A percentile compares a stretch with the other conserved stretches of the same genome.
phyloP scores from a whole-genome alignment of 73 alveolate genomes.

The Loxodes magnus region DNA sequence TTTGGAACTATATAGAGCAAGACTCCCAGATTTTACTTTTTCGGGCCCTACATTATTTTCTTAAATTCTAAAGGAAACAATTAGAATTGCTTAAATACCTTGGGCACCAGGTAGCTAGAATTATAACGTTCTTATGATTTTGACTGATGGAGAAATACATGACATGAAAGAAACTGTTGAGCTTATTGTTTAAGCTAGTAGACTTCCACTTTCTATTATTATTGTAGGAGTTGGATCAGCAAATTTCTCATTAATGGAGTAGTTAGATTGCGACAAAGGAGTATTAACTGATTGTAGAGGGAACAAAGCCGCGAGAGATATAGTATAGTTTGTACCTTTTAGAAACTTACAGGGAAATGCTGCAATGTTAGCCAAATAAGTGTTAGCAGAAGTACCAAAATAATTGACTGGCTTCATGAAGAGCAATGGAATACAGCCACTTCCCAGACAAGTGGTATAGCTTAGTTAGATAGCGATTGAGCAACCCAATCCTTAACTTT shows the following conservation, averaged over 20 bases:
- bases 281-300: slow-evolving; percentile 26
- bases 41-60: slow-evolving; percentile 78
- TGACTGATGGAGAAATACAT: slow-evolving; percentile 84
- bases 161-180: slow-evolving; percentile 71
- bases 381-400: slow-evolving; percentile 86
- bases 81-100: slow-evolving; percentile 34
- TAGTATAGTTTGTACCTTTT: slow-evolving; percentile 75
- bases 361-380: slow-evolving; percentile 74
- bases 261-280: slow-evolving; percentile 61
- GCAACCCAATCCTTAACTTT: too few species aligned
- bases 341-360: slow-evolving; percentile 53
- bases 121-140: slow-evolving; percentile 39
- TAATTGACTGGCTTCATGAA: slow-evolving; percentile 33
- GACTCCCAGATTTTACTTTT: slow-evolving; percentile 29
- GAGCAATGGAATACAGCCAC: too few species aligned
- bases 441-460: too few species aligned
- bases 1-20: slow-evolving; percentile 30
- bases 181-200: slow-evolving; percentile 56
- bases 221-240: slow-evolving; percentile 71
- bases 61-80: slow-evolving; percentile 34
- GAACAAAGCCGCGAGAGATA: slow-evolving; percentile 58
- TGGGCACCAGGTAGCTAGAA: slow-evolving; percentile 17
- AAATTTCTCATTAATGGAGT: slow-evolving; percentile 59
- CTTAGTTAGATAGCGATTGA: too few species aligned
- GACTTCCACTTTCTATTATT: slow-evolving; percentile 65